phyloP scores from a whole-genome alignment of 73 alveolate genomes.

The Stentor roeselii region DNA sequence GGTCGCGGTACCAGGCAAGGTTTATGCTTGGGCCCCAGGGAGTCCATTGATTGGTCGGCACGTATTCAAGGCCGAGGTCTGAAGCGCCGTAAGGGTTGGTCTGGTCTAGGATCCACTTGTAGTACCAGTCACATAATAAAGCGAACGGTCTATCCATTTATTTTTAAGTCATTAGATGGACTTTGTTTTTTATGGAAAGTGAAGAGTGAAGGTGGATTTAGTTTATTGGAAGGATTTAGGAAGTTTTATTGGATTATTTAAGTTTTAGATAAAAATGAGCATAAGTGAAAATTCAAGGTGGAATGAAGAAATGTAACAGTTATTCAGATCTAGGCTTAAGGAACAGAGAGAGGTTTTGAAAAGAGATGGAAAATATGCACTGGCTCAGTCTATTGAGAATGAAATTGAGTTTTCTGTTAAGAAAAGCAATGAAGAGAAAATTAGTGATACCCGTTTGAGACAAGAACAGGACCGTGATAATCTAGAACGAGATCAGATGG shows the following conservation, averaged over 20 bases:
- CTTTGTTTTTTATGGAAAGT: no score
- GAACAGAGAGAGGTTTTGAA: not conserved
- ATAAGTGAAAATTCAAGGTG: no score
- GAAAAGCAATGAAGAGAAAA: not conserved
- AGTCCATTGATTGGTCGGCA: not conserved
- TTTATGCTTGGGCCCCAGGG: not conserved
- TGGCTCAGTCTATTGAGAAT: not conserved
- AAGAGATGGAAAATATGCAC: not conserved
- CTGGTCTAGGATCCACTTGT: not conserved
- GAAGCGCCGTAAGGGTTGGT: not conserved
- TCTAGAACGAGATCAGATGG: conserved; percentile 9
- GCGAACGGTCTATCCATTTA: not conserved
- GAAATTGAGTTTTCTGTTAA: not conserved
- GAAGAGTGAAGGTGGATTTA: no score
- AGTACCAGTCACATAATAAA: not conserved
- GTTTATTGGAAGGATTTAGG: no score
- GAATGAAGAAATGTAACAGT: not conserved
- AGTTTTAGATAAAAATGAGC: no score
- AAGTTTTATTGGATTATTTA: no score
- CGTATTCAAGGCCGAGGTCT: not conserved
- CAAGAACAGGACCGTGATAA: conserved; percentile 12
- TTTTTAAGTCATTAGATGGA: not conserved
- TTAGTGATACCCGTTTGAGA: not conserved
- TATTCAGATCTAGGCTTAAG: not conserved
- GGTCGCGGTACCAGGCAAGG: not conserved